Evolutionary conservation across 1,139 yeast species (phyloP).

Genomic region (Zygoascus sp.): DNA sequence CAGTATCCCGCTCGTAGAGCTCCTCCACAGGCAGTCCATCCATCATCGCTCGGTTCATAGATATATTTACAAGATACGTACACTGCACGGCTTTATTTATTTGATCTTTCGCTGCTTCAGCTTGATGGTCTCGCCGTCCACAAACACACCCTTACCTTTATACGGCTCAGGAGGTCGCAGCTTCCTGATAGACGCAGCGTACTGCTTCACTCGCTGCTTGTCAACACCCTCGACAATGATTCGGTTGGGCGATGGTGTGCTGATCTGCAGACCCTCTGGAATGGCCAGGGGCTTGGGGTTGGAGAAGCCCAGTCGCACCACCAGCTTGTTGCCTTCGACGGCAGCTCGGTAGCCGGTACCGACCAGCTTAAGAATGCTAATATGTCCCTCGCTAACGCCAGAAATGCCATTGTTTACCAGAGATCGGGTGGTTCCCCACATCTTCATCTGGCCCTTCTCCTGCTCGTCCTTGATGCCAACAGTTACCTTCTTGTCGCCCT

Average conservation of each 20-base stretch:
- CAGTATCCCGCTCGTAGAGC: too few relatives aligned
- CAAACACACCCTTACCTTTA: conserved; percentile 95
- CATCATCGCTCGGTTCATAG: too few relatives aligned
- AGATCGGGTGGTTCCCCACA: conserved; percentile 96
- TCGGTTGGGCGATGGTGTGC: conserved; percentile 84
- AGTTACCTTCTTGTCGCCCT: conserved; percentile 40
- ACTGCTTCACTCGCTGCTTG: conserved; percentile 79
- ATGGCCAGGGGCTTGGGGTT: conserved; percentile 57
- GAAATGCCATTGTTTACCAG: conserved; percentile 68
- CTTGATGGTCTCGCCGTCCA: conserved; percentile 84
- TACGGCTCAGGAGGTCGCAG: conserved; percentile 97
- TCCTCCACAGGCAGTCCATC: too few relatives aligned
- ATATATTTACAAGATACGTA: neutral
- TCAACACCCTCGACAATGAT: conserved; percentile 81
- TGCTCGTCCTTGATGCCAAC: conserved; percentile 56
- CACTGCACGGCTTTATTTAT: conserved; percentile 40
- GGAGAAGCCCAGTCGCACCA: conserved; percentile 82
- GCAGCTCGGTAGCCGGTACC: conserved; percentile 97
- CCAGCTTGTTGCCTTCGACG: conserved; percentile 54
- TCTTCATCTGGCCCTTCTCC: conserved; percentile 67
- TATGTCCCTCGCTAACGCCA: conserved; percentile 92
- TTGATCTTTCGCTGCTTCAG: conserved; percentile 90
- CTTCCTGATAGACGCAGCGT: conserved; percentile 84
- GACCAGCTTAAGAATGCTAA: conserved; percentile 80
- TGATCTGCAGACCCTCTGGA: conserved; percentile 71